Evolutionary conservation across 129 eudicot species (phyloP), one percentile per base, ranked within the genome.

Genomic region (Glebionis coronaria): DNA sequence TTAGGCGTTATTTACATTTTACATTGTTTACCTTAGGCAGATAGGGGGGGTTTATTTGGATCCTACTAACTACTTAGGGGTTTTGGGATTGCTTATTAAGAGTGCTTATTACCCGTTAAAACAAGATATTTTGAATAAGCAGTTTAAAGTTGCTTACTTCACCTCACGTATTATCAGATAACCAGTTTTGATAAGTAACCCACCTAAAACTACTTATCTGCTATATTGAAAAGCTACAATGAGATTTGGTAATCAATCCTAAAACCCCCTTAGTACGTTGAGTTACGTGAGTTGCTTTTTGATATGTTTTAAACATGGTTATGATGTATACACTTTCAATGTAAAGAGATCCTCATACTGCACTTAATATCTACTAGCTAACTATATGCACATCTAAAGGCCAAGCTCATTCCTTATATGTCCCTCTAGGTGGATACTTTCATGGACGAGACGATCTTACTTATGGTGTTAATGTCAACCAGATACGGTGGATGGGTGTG

Each of bases 401-500:
- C 28, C 23, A 23, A 58, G 38, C 23, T 61, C 68, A 67, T 42
- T 68, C 49, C 18, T 73, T 68, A 4, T 50, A 52, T 77, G 44
- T 59, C 38, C 23, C 65, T 47, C 51, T 71, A 92, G 98, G 98
- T 66, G 96, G 98, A 58, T 92, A 79, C 72, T 82, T 92, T 60
- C 95, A 92, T 73, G 98, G 96, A n/a, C 91, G 84, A 0, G 77
- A 76, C 47, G 65, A 86, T 69, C 75, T 83, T 71, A 82, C 95
- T 49, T 92, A 80, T 67, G 98, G 98, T 67, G 85, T 88, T 40
- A 96, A 92, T 82, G 57, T 88, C 44, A 66, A 59, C 70, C 84
- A 76, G 76, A 85, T 92, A 72, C 81, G 98, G 23, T 77, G 86
- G 81, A 78, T 92, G 90, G 98, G 98, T 56, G 95, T 92, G 84